Evolutionary conservation across 2,329 filamentous ascomycete genomes (phyloP).

Genomic region (Alternaria sp.): DNA sequence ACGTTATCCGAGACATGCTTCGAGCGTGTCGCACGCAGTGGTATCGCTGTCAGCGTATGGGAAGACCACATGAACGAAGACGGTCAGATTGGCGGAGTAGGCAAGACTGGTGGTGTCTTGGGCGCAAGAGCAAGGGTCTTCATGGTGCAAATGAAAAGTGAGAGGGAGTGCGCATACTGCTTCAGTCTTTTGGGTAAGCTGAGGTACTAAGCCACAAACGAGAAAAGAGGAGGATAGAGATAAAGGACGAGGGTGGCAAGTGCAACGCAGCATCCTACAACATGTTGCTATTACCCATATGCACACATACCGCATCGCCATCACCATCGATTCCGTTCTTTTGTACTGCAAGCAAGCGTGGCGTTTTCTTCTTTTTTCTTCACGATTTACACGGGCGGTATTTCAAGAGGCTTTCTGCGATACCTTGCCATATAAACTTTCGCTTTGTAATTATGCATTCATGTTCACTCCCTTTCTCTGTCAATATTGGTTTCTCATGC

Average conservation of each 20-base stretch:
- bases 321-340: not conserved
- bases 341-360: constrained; percentile 5
- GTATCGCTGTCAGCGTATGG: constrained; percentile 89
- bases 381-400: constrained; percentile 4
- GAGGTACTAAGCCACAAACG: constrained; percentile 51
- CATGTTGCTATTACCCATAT: not conserved
- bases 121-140: constrained; percentile 66
- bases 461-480: constrained; percentile 4
- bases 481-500: constrained; percentile 4
- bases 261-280: not conserved
- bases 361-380: constrained; percentile 4
- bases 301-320: not conserved
- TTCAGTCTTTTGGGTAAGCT: constrained; percentile 61
- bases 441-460: constrained; percentile 5
- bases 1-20: constrained; percentile 86
- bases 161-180: constrained; percentile 60
- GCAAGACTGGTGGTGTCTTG: constrained; percentile 64
- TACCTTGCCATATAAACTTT: constrained; percentile 8
- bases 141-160: constrained; percentile 67
- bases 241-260: not conserved
- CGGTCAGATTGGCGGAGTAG: constrained; percentile 68
- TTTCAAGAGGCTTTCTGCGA: constrained; percentile 9
- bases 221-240: not conserved
- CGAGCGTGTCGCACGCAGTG: constrained; percentile 80
- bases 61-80: constrained; percentile 62